phyloP scores from a whole-genome alignment of 768 basidiomycete genomes.

The Pseudohyphozyma bogoriensis region DNA sequence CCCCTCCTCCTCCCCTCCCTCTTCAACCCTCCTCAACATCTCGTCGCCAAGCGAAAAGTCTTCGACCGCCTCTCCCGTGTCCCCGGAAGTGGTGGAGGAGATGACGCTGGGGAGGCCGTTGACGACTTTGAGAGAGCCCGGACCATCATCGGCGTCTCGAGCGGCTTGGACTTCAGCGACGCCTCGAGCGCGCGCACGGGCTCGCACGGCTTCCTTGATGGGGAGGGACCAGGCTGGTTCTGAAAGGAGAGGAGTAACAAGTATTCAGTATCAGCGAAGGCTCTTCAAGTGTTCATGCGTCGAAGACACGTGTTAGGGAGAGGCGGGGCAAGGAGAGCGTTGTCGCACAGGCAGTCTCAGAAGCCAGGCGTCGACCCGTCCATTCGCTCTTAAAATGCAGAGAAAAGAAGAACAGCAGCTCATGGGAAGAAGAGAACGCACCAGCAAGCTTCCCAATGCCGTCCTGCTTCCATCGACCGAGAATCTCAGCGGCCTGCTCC shows the following conservation, averaged over 20 bases:
- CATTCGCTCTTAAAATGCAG: too few species aligned
- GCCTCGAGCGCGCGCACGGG: slow-evolving; percentile 50
- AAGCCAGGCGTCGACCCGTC: background rate
- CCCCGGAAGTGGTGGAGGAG: slow-evolving; percentile 1
- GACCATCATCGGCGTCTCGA: slow-evolving; percentile 5
- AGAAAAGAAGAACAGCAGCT: too few species aligned
- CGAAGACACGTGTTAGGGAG: background rate
- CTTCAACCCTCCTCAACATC: too few species aligned
- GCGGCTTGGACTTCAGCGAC: slow-evolving; percentile 54
- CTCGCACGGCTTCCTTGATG: slow-evolving; percentile 65
- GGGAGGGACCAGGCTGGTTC: slow-evolving; percentile 82
- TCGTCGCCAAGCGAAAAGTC: too few species aligned
- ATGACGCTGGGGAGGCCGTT: slow-evolving; percentile 24
- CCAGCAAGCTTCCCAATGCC: slow-evolving; percentile 79
- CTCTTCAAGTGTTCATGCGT: background rate
- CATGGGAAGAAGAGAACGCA: slow-evolving; percentile 39
- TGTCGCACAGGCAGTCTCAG: too few species aligned
- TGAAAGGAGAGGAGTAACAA: slow-evolving; percentile 39
- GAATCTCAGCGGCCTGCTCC: slow-evolving; percentile 74
- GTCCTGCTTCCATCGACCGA: slow-evolving; percentile 80
- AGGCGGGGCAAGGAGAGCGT: slow-evolving; percentile 5
- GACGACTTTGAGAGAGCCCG: slow-evolving; percentile 17
- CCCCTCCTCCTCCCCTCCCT: too few species aligned
- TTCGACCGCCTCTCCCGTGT: slow-evolving; percentile 15
- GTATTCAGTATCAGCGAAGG: too few species aligned